Evolutionary conservation across 1,139 yeast genomes (phyloP), one percentile per base, ranked within the genome.

Genomic region (Scheffersomyces quercinus): DNA sequence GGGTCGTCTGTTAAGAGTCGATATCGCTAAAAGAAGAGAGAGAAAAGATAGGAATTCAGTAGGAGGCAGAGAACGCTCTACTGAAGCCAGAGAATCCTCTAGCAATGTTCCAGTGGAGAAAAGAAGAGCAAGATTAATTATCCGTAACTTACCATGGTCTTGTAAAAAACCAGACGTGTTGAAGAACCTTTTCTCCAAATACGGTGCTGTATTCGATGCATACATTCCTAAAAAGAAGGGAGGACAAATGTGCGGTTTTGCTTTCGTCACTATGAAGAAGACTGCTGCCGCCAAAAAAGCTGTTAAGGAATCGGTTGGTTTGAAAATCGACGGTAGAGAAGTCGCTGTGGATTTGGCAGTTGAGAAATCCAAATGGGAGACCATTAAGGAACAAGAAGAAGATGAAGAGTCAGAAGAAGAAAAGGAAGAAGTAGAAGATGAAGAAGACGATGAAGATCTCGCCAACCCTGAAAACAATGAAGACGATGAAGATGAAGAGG

Each of bases 111-210:
- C 70, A 1, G 64, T 76, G 26, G 79, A 80, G 53, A 85, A 84
- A 59, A 81, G 95, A 64, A 78, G 83, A 55, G 93, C 97, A 3
- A 81, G 97, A 55, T 72, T 93, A 48, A 91, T 93, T 55, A 75
- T 93, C 39, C 80, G 99, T 62, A 93, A 93, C 62, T 78, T 93
- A 64, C 99, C 99, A 15, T 93, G 99, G 99, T 85, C 97, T 8
- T 83, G 95, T 40, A 82, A 93, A 62, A 83, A 85, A 49, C 85
- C 95, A 4, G 81, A 80, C 9, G 81, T 79, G 42, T 73, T 93
- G 58, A 83, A 80, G 60, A 83, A 83, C 54, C 60, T 83, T 9
- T 95, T 93, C 58, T 70, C 77, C 46, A 83, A 82, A 59, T 93
- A 72, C 60, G 99, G 99, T 41, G 85, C 88, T 37, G 97, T 93